Conservation (phyloP, 169 alveolate species). For the Eimeria acervulina region DNA sequence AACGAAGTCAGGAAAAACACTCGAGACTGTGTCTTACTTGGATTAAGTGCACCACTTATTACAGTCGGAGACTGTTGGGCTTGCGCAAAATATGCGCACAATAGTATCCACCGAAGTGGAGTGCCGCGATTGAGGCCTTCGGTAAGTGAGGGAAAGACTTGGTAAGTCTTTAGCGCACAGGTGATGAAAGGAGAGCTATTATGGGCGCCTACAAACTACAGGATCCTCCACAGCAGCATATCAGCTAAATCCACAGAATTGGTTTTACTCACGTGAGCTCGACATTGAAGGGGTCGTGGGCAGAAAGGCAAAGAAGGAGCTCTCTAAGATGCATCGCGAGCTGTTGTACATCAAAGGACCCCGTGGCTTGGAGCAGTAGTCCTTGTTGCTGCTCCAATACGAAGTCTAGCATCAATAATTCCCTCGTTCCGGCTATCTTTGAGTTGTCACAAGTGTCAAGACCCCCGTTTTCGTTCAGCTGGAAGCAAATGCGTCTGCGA, state of each 20-base stretch:
- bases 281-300: constrained; percentile 69
- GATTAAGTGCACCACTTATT: neutral
- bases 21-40: neutral
- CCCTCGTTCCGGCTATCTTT: constrained; percentile 75
- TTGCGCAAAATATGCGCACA: neutral
- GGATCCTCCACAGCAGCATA: neutral
- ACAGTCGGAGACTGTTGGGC: neutral
- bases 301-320: constrained; percentile 44
- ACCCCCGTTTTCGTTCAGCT: constrained; percentile 62
- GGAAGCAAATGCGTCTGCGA: constrained; percentile 62
- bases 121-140: neutral
- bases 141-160: neutral
- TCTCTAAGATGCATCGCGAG: constrained; percentile 20
- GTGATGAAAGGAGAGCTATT: neutral
- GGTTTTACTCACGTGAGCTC: constrained; percentile 69
- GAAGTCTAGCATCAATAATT: constrained; percentile 85
- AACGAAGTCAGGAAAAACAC: neutral
- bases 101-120: neutral
- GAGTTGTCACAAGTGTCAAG: constrained; percentile 46
- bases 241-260: neutral
- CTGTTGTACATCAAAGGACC: constrained; percentile 17
- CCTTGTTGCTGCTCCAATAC: constrained; percentile 85
- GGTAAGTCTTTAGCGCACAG: neutral
- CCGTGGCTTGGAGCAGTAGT: constrained; percentile 69
- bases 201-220: neutral